Conservation (phyloP, 345 rosid species). For the Bretschneidera sinensis region DNA sequence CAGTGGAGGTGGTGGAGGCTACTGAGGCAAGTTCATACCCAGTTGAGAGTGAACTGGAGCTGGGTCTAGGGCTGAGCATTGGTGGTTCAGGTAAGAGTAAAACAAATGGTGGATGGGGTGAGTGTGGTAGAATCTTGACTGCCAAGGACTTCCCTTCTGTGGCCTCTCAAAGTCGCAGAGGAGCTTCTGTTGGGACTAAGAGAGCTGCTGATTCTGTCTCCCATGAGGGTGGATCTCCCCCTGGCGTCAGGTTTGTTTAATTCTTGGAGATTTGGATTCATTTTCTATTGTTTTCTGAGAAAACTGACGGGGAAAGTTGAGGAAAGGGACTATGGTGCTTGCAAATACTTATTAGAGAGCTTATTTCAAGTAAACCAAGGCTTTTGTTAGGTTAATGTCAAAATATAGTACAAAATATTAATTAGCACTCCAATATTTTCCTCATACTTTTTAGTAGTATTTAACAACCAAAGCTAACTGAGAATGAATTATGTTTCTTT, state of each 20-base stretch:
- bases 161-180: slow-evolving; percentile 19
- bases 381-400: too few relatives aligned
- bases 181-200: slow-evolving; percentile 43
- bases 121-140: slow-evolving; percentile 70
- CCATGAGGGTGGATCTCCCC: slow-evolving; percentile 59
- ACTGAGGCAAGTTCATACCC: slow-evolving; percentile 40
- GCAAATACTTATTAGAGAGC: background rate
- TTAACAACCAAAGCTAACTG: too few relatives aligned
- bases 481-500: too few relatives aligned
- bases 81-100: slow-evolving; percentile 35
- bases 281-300: slow-evolving; percentile 11
- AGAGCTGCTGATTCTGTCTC: slow-evolving; percentile 68
- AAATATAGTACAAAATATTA: too few relatives aligned
- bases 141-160: slow-evolving; percentile 69
- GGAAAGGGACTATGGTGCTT: background rate
- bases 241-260: slow-evolving; percentile 47
- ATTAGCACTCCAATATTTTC: too few relatives aligned
- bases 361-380: too few relatives aligned
- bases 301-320: slow-evolving; percentile 1
- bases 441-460: too few relatives aligned
- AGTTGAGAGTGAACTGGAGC: slow-evolving; percentile 56
- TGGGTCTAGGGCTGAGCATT: slow-evolving; percentile 63
- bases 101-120: slow-evolving; percentile 50
- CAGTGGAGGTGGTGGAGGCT: slow-evolving; percentile 28
- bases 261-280: background rate